Conservation (phyloP, 805 yeast species). For the Wickerhamiella sorbophila region DNA sequence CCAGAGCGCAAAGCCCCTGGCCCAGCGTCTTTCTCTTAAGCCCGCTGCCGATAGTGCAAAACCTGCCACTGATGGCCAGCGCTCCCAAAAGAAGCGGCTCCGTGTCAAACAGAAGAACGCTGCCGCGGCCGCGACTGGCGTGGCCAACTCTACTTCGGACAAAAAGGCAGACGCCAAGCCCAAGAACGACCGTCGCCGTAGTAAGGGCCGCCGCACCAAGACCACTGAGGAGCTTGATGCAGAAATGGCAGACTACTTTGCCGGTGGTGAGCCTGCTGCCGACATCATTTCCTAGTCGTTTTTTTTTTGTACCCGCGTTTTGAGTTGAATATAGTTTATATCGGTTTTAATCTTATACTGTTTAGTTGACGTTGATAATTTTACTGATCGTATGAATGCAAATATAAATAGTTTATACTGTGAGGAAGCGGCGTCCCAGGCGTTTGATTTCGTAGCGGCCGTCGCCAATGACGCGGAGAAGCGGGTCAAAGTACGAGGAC, state of each 20-base stretch:
- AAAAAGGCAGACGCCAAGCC: slow-evolving; percentile 21
- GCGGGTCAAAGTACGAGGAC: slow-evolving; percentile 16
- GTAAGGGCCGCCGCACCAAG: slow-evolving; percentile 39
- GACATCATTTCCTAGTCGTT: slow-evolving; percentile 8
- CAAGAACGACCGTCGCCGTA: slow-evolving; percentile 16
- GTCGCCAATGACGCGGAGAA: slow-evolving; percentile 1
- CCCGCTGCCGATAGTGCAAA: slow-evolving; percentile 4
- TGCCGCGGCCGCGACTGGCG: slow-evolving; percentile 8
- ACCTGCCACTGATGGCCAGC: slow-evolving; percentile 7
- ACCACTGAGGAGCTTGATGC: slow-evolving; percentile 89
- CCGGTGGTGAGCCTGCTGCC: slow-evolving; percentile 14
- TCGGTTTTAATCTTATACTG: not conserved
- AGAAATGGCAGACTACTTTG: slow-evolving; percentile 92
- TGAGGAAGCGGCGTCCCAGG: not conserved
- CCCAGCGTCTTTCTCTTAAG: slow-evolving; percentile 43
- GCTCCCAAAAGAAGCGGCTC: slow-evolving; percentile 6
- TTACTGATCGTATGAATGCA: not conserved
- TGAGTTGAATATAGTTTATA: too few relatives aligned
- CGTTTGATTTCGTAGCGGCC: not conserved
- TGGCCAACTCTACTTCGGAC: slow-evolving; percentile 6
- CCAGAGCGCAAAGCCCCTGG: slow-evolving; percentile 53
- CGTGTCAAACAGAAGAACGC: not conserved
- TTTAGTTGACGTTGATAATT: too few relatives aligned
- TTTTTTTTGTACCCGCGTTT: not conserved
- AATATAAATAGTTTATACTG: not conserved